Evolutionary conservation across 495 filamentous ascomycete genomes (phyloP).

Genomic region (Rostrohypoxylon terebratum): DNA sequence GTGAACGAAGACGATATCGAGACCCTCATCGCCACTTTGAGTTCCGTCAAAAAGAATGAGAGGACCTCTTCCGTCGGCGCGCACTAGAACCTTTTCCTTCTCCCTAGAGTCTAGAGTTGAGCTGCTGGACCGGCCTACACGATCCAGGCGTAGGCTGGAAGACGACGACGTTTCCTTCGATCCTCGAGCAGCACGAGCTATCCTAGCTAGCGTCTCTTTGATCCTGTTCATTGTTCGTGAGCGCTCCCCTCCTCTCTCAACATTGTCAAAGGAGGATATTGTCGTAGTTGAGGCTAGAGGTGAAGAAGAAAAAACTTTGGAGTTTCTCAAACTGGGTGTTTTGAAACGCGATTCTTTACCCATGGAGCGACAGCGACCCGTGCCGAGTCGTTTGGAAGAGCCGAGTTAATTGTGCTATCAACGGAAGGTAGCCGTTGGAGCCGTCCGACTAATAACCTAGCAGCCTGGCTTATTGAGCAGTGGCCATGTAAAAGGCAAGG

Average conservation of each 20-base stretch:
- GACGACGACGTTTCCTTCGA: slow-evolving; percentile 33
- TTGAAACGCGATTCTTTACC: slow-evolving; percentile 33
- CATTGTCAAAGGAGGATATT: slow-evolving; percentile 28
- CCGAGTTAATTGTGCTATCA: slow-evolving; percentile 29
- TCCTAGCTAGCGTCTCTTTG: slow-evolving; percentile 50
- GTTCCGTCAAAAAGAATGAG: slow-evolving; percentile 44
- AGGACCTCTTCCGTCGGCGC: slow-evolving; percentile 46
- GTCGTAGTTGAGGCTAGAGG: background rate
- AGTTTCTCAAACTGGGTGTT: slow-evolving; percentile 20
- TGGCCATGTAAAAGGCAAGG: slow-evolving; percentile 30
- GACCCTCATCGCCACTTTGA: slow-evolving; percentile 42
- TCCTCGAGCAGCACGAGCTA: slow-evolving; percentile 46
- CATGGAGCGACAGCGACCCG: slow-evolving; percentile 35
- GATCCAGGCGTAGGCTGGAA: slow-evolving; percentile 45
- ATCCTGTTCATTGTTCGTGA: slow-evolving; percentile 52
- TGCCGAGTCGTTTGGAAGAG: slow-evolving; percentile 24
- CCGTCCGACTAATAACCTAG: slow-evolving; percentile 30
- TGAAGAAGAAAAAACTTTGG: slow-evolving; percentile 14
- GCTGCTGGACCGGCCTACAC: slow-evolving; percentile 48
- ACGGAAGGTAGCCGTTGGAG: slow-evolving; percentile 44
- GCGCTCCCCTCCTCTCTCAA: slow-evolving; percentile 28
- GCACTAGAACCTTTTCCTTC: slow-evolving; percentile 44
- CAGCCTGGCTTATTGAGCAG: slow-evolving; percentile 23
- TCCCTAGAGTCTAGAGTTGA: slow-evolving; percentile 45
- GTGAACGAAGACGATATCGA: slow-evolving; percentile 53